phyloP scores from a whole-genome alignment of 2,329 filamentous ascomycete species.

The Apiospora arundinis region DNA sequence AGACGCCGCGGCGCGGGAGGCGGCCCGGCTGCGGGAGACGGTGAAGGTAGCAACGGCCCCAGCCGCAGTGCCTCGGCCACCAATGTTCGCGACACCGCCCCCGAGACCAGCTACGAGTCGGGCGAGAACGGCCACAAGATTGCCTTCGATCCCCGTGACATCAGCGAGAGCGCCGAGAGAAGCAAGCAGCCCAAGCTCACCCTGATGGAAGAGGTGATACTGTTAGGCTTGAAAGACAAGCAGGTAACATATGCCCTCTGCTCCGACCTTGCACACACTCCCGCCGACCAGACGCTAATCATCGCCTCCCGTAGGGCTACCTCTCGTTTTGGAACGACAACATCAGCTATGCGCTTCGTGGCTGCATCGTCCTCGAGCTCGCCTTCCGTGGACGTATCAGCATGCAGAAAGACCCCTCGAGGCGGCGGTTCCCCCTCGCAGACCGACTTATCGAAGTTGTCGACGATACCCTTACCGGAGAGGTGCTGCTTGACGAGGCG shows the following conservation, averaged over 20 bases:
- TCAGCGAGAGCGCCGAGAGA: slow-evolving; percentile 94
- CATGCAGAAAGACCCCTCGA: slow-evolving; percentile 96
- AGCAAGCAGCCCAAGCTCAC: slow-evolving; percentile 98
- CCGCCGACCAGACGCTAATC: slow-evolving; percentile 25
- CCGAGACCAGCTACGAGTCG: slow-evolving; percentile 87
- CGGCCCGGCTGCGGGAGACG: slow-evolving; percentile 46
- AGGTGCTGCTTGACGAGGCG: slow-evolving; percentile 95
- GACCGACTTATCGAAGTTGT: slow-evolving; percentile 96
- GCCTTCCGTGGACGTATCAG: slow-evolving; percentile 94
- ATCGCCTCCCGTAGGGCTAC: slow-evolving; percentile 73
- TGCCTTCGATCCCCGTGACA: slow-evolving; percentile 95
- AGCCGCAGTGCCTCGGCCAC: slow-evolving; percentile 52
- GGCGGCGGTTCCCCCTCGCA: slow-evolving; percentile 89
- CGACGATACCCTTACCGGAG: slow-evolving; percentile 94
- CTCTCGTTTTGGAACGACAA: slow-evolving; percentile 99
- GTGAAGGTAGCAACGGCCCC: slow-evolving; percentile 30
- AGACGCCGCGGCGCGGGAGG: slow-evolving; percentile 73
- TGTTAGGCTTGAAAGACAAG: slow-evolving; percentile 97
- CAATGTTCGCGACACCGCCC: slow-evolving; percentile 60
- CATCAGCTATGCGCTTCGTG: slow-evolving; percentile 95
- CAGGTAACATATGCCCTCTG: slow-evolving; percentile 68
- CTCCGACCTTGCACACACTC: not conserved
- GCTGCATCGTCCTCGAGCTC: slow-evolving; percentile 97
- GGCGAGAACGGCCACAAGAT: slow-evolving; percentile 98
- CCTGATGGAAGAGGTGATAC: slow-evolving; percentile 96